These are phyloP conservation scores for Albifimbria verrucaria DNA, from an alignment of 2,329 filamentous ascomycete genomes.

Conservation along the genomic window DNA sequence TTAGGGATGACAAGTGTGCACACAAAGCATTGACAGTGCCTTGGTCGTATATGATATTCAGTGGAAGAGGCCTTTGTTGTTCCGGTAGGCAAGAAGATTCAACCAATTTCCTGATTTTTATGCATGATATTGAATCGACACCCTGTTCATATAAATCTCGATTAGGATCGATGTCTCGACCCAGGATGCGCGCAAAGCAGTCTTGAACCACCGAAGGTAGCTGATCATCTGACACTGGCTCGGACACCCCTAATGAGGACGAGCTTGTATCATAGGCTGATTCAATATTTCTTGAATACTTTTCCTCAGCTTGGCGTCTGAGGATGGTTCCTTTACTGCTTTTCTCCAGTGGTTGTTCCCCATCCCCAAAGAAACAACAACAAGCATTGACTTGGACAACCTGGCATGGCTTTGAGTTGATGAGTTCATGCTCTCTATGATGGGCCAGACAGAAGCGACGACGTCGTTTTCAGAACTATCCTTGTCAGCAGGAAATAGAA, in stretches of 20 bases:
- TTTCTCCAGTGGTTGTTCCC: conserved; percentile 40
- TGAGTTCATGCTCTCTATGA: conserved; percentile 44
- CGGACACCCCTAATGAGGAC: neutral
- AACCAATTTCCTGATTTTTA: conserved; percentile 43
- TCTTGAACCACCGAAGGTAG: conserved; percentile 27
- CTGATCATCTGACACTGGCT: conserved; percentile 28
- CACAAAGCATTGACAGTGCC: conserved; percentile 41
- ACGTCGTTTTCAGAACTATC: conserved; percentile 30
- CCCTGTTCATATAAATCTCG: conserved; percentile 56
- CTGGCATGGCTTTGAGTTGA: conserved; percentile 47
- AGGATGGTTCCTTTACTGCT: conserved; percentile 63
- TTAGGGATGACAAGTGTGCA: conserved; percentile 11
- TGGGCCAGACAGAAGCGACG: conserved; percentile 36
- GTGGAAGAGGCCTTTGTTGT: conserved; percentile 32
- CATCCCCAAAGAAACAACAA: conserved; percentile 34
- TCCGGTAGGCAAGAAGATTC: conserved; percentile 18
- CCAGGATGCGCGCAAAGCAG: conserved; percentile 28
- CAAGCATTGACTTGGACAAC: conserved; percentile 47
- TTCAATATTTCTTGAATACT: conserved; percentile 44
- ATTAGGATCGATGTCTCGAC: conserved; percentile 24
- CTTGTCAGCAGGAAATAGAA: conserved; percentile 45
- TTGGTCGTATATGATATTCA: conserved; percentile 59
- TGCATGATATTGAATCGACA: conserved; percentile 57
- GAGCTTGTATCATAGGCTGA: conserved; percentile 34
- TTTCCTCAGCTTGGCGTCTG: conserved; percentile 46